phyloP scores from a whole-genome alignment of 306 rosid genomes.

The Sophora flavescens region DNA sequence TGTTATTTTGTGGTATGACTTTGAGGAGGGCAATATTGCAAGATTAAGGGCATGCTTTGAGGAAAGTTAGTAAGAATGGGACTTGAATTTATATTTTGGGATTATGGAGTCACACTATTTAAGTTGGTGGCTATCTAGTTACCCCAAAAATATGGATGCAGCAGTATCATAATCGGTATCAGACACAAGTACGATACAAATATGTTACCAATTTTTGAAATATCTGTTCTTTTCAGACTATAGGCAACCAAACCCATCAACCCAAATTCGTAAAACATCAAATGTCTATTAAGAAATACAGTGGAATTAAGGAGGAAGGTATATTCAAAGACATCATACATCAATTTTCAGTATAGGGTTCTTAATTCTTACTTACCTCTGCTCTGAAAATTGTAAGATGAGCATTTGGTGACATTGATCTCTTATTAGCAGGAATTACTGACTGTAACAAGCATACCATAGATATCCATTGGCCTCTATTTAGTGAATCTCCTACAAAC shows the following conservation, averaged over 20 bases:
- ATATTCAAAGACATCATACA: neutral
- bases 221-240: neutral
- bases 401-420: constrained; percentile 95
- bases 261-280: constrained; percentile 24
- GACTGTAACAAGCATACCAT: constrained; percentile 94
- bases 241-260: constrained; percentile 20
- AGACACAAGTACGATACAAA: no score
- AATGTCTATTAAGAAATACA: constrained; percentile 6
- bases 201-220: neutral
- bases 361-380: constrained; percentile 59
- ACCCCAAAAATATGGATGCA: no score
- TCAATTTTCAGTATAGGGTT: neutral
- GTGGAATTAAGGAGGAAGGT: neutral
- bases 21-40: no score
- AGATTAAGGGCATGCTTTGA: no score
- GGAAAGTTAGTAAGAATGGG: no score
- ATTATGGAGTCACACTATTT: no score
- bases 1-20: no score
- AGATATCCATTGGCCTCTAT: constrained; percentile 98
- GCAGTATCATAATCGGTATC: no score
- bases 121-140: no score
- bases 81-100: no score
- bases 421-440: constrained; percentile 81
- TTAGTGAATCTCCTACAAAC: constrained; percentile 98
- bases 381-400: constrained; percentile 90